Evolutionary conservation across 2,329 filamentous ascomycete genomes (phyloP), one percentile per base, ranked within the genome.

Genomic region (Dichotomopilus funicola): DNA sequence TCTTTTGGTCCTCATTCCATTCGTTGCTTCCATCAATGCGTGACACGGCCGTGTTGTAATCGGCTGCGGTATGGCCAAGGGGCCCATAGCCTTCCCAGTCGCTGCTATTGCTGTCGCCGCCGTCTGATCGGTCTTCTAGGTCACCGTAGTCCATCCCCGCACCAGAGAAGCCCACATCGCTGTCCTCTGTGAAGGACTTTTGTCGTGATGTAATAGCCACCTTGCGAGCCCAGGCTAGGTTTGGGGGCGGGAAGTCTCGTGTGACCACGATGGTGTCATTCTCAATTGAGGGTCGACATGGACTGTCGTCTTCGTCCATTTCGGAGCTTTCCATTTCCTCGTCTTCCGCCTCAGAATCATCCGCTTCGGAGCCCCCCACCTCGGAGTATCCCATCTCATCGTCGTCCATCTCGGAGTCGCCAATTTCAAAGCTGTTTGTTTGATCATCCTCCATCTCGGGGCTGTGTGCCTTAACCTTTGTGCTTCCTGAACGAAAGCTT

Each of bases 1-100:
- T 65, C 10, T 53, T 58, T 50, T 71, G 68, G 41, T 70, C 66
- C 5, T 42, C 53, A n/a, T 67, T 67, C 69, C 69, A 72, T 4
- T 41, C 31, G 5, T 62, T 53, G 43, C 54, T 59, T 13, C 62
- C 61, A 11, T 63, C 59, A 8, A 64, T 45, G 27, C 48, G 37
- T 19, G 44, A 43, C 9, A 62, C 34, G 2, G 34, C n/a, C 27
- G 38, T 34, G 6, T 62, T 54, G 38, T 62, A 62, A 10, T 65
- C 61, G 31, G 48, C 52, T 3, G 60, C 40, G 33, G 54, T 37
- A 6, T 50, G 46, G 1, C 59, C 57, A 9, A 62, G 53, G 8
- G 37, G 42, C 27, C 57, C 63, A 40, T 63, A 62, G 6, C 51
- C 37, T 45, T 64, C 63, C 59, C 64, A 65, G 43, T 65, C 57